Evolutionary conservation across 257 asterid genomes (phyloP).

Genomic region (Pogostemon cablin): DNA sequence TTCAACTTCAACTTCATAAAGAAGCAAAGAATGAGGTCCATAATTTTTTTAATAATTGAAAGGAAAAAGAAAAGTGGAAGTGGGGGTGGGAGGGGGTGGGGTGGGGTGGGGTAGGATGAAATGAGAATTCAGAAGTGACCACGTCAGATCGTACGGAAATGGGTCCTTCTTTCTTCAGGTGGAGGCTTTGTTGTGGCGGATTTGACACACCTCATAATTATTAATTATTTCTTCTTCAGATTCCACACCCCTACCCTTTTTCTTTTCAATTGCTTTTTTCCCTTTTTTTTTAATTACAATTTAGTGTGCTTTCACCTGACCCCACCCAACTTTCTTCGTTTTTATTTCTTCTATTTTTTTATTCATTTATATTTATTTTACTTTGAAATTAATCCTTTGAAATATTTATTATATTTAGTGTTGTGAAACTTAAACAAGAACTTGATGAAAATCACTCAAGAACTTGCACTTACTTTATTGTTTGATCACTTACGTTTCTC

Average conservation of each 20-base stretch:
- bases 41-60: constrained; percentile 28
- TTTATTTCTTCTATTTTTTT: too few relatives aligned
- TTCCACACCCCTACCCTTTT: neutral
- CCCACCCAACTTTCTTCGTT: neutral
- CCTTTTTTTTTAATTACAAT: neutral
- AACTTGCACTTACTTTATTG: too few relatives aligned
- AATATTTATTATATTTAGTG: too few relatives aligned
- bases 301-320: neutral
- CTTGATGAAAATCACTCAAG: too few relatives aligned
- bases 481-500: too few relatives aligned
- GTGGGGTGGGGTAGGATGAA: constrained; percentile 19
- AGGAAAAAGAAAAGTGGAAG: neutral
- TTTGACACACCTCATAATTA: constrained; percentile 30
- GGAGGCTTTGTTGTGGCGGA: constrained; percentile 36
- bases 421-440: too few relatives aligned
- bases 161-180: constrained; percentile 53
- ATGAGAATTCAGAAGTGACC: constrained; percentile 27
- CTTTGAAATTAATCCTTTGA: too few relatives aligned
- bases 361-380: too few relatives aligned
- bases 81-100: constrained; percentile 15
- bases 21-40: too few relatives aligned
- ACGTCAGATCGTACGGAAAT: constrained; percentile 58
- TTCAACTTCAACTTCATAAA: too few relatives aligned
- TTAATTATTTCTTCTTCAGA: neutral
- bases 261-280: neutral